Evolutionary conservation across 2,329 filamentous ascomycete species (phyloP).

Genomic region (Colletotrichum cuscutae): DNA sequence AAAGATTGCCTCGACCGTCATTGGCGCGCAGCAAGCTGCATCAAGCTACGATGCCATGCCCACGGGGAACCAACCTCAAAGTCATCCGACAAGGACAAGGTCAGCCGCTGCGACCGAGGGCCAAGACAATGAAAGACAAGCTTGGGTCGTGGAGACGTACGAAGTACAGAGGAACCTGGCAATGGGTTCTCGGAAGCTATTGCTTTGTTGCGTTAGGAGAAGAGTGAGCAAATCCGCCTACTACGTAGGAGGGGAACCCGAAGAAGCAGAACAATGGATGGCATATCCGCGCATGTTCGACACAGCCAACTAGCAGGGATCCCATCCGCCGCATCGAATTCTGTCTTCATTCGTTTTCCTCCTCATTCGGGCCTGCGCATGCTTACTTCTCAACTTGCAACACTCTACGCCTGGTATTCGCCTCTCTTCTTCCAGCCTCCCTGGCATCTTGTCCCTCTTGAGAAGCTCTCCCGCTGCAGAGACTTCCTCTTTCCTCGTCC

Average conservation of each 20-base stretch:
- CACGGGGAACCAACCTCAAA: neutral
- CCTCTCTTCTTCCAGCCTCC: neutral
- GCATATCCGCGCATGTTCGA: neutral
- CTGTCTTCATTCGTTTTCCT: neutral
- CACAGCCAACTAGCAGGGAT: slow-evolving; percentile 8
- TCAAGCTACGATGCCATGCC: neutral
- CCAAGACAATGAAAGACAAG: neutral
- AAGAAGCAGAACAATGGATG: neutral
- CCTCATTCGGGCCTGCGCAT: neutral
- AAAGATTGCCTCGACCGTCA: neutral
- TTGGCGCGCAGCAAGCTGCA: slow-evolving; percentile 8
- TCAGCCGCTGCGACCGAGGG: neutral
- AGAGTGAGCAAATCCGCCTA: neutral
- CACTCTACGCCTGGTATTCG: neutral
- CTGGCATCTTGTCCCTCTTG: neutral
- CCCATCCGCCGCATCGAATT: neutral
- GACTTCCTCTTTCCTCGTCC: neutral
- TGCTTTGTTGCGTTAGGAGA: slow-evolving; percentile 7
- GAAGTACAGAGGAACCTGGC: neutral
- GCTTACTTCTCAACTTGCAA: neutral
- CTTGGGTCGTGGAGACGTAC: slow-evolving; percentile 13
- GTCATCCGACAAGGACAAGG: neutral
- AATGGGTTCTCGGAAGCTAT: neutral
- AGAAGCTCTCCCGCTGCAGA: slow-evolving; percentile 10
- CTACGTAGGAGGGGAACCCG: neutral